Conservation (phyloP, 2,329 filamentous ascomycete species). For the Massarina eburnea region DNA sequence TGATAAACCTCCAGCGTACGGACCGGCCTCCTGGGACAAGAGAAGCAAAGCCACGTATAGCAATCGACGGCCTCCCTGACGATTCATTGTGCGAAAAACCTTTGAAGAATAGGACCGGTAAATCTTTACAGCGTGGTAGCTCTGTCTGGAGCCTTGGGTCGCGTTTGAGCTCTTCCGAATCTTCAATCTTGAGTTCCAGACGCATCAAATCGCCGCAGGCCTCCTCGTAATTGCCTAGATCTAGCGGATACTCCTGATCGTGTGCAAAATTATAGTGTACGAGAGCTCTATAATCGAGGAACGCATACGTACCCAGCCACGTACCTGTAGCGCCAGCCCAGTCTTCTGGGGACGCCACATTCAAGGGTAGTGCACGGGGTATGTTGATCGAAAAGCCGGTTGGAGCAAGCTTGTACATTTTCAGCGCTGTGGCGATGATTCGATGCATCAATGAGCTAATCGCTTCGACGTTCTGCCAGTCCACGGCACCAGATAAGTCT, state of each 20-base stretch:
- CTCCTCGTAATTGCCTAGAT: constrained; percentile 15
- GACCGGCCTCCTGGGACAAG: constrained; percentile 17
- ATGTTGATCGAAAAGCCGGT: constrained; percentile 18
- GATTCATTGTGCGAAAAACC: constrained; percentile 15
- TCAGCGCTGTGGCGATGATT: constrained; percentile 12
- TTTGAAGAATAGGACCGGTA: constrained; percentile 23
- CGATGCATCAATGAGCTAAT: constrained; percentile 24
- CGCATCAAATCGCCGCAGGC: constrained; percentile 22
- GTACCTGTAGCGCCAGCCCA: constrained; percentile 23
- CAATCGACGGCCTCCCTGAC: constrained; percentile 11
- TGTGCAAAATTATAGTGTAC: constrained; percentile 24
- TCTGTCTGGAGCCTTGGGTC: constrained; percentile 17
- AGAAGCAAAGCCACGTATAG: constrained; percentile 16
- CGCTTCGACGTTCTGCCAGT: constrained; percentile 23
- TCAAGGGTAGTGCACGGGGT: constrained; percentile 7
- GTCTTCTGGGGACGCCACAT: constrained; percentile 9
- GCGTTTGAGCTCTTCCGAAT: constrained; percentile 15
- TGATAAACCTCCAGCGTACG: constrained; percentile 27
- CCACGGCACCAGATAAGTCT: constrained; percentile 17
- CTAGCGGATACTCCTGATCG: constrained; percentile 13
- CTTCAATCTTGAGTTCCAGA: constrained; percentile 14
- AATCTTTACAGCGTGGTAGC: constrained; percentile 23
- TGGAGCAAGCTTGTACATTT: constrained; percentile 7
- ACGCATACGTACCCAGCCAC: constrained; percentile 26
- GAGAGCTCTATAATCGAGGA: constrained; percentile 23